Conservation (phyloP, 2,329 filamentous ascomycete species). For the Sporothrix sp. region DNA sequence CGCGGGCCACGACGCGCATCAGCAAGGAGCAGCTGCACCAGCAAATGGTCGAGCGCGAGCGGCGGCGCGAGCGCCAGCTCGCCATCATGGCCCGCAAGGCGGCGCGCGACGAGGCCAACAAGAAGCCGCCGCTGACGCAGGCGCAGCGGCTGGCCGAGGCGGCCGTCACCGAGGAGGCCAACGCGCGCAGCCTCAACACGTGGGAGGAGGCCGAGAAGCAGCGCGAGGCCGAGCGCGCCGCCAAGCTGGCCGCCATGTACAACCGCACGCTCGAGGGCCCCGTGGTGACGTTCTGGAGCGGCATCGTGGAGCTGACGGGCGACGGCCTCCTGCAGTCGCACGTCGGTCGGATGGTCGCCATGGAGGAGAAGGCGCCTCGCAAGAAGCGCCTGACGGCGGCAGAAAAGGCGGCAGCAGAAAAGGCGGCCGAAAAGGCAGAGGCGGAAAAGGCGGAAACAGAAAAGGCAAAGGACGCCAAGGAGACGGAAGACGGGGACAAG, state of each 20-base stretch:
- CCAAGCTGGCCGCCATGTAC: constrained; percentile 77
- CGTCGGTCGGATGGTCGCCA: constrained; percentile 55
- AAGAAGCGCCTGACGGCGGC: constrained; percentile 40
- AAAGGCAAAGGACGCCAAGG: background rate
- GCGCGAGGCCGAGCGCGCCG: constrained; percentile 72
- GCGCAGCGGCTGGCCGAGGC: constrained; percentile 76
- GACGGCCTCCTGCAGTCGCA: constrained; percentile 59
- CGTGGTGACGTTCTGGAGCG: constrained; percentile 88
- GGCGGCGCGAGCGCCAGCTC: constrained; percentile 60
- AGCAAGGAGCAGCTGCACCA: constrained; percentile 55
- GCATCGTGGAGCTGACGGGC: constrained; percentile 65
- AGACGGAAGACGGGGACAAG: background rate
- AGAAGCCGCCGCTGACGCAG: constrained; percentile 77
- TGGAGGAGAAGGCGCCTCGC: constrained; percentile 47
- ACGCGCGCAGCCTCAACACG: constrained; percentile 80
- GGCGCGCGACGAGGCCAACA: constrained; percentile 61
- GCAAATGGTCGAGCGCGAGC: constrained; percentile 65
- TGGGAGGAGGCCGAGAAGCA: constrained; percentile 93
- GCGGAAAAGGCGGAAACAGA: background rate
- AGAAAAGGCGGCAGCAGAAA: constrained; percentile 14
- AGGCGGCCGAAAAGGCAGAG: background rate
- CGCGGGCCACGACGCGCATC: constrained; percentile 46
- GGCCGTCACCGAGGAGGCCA: constrained; percentile 70
- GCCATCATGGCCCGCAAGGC: constrained; percentile 57
- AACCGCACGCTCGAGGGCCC: constrained; percentile 80